phyloP scores from a whole-genome alignment of 345 rosid genomes.

The Eucalyptus cloeziana region DNA sequence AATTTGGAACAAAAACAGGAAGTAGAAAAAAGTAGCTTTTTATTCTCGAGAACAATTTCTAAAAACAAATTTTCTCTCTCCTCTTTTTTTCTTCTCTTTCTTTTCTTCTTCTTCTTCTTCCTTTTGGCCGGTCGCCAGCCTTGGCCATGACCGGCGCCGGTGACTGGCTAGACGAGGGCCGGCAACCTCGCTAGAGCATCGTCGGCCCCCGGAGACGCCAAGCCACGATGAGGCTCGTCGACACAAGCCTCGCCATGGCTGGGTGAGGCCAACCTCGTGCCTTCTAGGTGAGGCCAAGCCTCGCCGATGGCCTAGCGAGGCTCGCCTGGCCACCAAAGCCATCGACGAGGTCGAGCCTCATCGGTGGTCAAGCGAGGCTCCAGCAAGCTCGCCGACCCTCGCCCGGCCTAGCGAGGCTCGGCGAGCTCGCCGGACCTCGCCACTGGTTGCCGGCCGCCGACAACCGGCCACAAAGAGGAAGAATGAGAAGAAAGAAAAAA shows the following conservation, averaged over 20 bases:
- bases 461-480: rapidly evolving
- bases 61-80: rapidly evolving
- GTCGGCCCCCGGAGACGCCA: too few relatives aligned
- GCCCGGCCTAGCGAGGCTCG: too few relatives aligned
- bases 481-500: too few relatives aligned
- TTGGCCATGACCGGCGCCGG: rapidly evolving
- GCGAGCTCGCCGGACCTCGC: too few relatives aligned
- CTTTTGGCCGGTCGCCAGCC: rapidly evolving
- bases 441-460: rapidly evolving
- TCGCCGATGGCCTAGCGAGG: rapidly evolving
- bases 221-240: too few relatives aligned
- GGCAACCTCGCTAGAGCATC: rapidly evolving
- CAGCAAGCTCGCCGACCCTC: rapidly evolving
- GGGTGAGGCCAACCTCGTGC: too few relatives aligned
- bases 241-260: rapidly evolving
- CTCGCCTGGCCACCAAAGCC: too few relatives aligned
- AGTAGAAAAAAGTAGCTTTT: too few relatives aligned
- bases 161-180: rapidly evolving
- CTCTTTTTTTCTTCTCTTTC: too few relatives aligned
- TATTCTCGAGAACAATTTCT: rapidly evolving
- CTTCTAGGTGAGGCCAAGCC: too few relatives aligned
- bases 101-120: too few relatives aligned
- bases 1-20: rapidly evolving
- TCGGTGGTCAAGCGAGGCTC: rapidly evolving
- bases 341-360: rapidly evolving